phyloP scores from a whole-genome alignment of 2,329 filamentous ascomycete species.

The Fusarium albidum region DNA sequence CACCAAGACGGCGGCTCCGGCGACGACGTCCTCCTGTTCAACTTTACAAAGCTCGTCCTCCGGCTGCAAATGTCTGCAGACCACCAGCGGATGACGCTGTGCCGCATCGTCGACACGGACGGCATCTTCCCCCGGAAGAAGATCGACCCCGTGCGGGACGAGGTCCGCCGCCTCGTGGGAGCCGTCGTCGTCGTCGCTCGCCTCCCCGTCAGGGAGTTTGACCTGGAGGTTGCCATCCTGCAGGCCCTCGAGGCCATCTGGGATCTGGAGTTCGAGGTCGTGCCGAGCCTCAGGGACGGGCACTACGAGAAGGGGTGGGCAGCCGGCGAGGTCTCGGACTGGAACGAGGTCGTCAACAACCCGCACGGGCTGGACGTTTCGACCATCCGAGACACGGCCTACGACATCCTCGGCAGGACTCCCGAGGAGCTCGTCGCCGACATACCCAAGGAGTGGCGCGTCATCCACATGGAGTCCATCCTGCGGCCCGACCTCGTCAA shows the following conservation, averaged over 20 bases:
- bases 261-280: constrained; percentile 3
- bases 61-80: constrained; percentile 11
- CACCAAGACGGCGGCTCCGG: neutral
- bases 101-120: constrained; percentile 10
- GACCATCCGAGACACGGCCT: constrained; percentile 30
- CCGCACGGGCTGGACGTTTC: constrained; percentile 27
- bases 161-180: constrained; percentile 22
- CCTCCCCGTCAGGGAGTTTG: neutral
- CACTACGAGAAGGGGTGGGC: constrained; percentile 17
- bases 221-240: constrained; percentile 22
- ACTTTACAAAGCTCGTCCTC: constrained; percentile 9
- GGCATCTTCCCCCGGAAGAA: neutral
- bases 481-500: constrained; percentile 44
- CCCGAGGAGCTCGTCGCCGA: constrained; percentile 9
- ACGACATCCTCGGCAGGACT: constrained; percentile 14
- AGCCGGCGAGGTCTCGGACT: constrained; percentile 17
- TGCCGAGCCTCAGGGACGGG: neutral
- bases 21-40: constrained; percentile 6
- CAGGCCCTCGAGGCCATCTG: constrained; percentile 28
- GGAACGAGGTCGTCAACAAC: constrained; percentile 26
- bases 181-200: neutral
- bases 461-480: constrained; percentile 51
- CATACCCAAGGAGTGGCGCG: constrained; percentile 32
- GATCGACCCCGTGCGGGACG: constrained; percentile 25
- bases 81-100: constrained; percentile 2